phyloP scores from a whole-genome alignment of 2,329 filamentous ascomycete species.

The Westerdykella ornata region DNA sequence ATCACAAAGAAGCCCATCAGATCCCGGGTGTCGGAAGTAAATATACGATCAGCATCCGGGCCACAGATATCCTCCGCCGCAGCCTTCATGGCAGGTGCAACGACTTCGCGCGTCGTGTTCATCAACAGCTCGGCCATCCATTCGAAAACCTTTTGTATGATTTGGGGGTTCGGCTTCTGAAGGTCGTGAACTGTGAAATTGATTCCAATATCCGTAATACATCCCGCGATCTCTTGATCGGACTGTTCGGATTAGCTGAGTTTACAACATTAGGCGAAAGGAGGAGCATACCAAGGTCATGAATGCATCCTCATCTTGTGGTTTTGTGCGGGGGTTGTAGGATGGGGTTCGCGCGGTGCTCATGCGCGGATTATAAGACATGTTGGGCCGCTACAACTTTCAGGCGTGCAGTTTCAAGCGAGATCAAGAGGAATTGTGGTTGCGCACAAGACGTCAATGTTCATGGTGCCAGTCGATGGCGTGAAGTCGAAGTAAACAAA shows the following conservation, averaged over 20 bases:
- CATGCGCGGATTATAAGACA: slow-evolving; percentile 48
- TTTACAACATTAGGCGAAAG: background rate
- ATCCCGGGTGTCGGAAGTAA: slow-evolving; percentile 82
- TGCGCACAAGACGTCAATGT: slow-evolving; percentile 1
- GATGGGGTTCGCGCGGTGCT: slow-evolving; percentile 43
- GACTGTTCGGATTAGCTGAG: slow-evolving; percentile 41
- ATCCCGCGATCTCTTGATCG: slow-evolving; percentile 81
- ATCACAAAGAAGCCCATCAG: slow-evolving; percentile 93
- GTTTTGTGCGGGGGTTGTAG: slow-evolving; percentile 36
- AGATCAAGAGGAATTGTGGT: background rate
- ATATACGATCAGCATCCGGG: slow-evolving; percentile 68
- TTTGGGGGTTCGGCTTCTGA: slow-evolving; percentile 85
- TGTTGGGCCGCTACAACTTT: slow-evolving; percentile 13
- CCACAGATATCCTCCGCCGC: slow-evolving; percentile 82
- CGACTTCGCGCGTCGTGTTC: slow-evolving; percentile 85
- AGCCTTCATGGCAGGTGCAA: slow-evolving; percentile 91
- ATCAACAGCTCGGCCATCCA: slow-evolving; percentile 93
- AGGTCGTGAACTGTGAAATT: slow-evolving; percentile 80
- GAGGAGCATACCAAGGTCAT: slow-evolving; percentile 43
- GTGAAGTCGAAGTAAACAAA: no score
- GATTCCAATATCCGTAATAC: slow-evolving; percentile 94
- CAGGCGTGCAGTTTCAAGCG: background rate
- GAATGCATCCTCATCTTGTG: slow-evolving; percentile 45
- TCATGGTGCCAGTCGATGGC: no score
- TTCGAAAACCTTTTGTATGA: slow-evolving; percentile 96